phyloP scores from a whole-genome alignment of 2,329 filamentous ascomycete genomes.

The Cercospora brassicicola region DNA sequence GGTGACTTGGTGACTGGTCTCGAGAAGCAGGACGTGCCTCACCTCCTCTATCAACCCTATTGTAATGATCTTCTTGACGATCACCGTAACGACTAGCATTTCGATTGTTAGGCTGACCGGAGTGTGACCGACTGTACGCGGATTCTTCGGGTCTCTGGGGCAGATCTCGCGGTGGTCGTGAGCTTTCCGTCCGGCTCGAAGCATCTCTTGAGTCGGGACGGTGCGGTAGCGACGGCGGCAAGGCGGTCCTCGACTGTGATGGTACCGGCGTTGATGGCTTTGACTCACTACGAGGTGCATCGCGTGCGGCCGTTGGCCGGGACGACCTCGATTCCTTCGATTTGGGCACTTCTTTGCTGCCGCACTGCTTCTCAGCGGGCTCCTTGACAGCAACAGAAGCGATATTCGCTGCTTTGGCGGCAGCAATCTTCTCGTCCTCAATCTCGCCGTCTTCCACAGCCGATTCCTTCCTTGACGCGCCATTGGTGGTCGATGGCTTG shows the following conservation, averaged over 20 bases:
- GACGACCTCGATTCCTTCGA: not conserved
- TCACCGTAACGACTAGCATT: conserved; percentile 33
- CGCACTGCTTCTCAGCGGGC: not conserved
- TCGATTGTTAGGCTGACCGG: conserved; percentile 10
- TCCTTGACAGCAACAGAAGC: conserved; percentile 8
- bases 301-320: conserved; percentile 9
- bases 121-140: conserved; percentile 17
- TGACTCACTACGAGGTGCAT: conserved; percentile 18
- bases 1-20: conserved; percentile 44
- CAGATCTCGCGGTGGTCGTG: conserved; percentile 45
- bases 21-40: conserved; percentile 42
- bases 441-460: conserved; percentile 68
- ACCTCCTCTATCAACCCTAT: conserved; percentile 46
- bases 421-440: conserved; percentile 56
- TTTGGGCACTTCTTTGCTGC: conserved; percentile 8
- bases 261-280: conserved; percentile 31
- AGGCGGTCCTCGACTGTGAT: conserved; percentile 20
- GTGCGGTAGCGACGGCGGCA: conserved; percentile 27
- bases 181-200: conserved; percentile 32
- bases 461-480: conserved; percentile 38
- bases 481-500: conserved; percentile 51
- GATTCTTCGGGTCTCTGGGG: conserved; percentile 43
- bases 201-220: conserved; percentile 39
- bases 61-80: conserved; percentile 43
- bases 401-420: conserved; percentile 29